These are phyloP conservation scores for Botrytis fragariae DNA, from an alignment of 2,329 filamentous ascomycete genomes.

Conservation along the genomic window DNA sequence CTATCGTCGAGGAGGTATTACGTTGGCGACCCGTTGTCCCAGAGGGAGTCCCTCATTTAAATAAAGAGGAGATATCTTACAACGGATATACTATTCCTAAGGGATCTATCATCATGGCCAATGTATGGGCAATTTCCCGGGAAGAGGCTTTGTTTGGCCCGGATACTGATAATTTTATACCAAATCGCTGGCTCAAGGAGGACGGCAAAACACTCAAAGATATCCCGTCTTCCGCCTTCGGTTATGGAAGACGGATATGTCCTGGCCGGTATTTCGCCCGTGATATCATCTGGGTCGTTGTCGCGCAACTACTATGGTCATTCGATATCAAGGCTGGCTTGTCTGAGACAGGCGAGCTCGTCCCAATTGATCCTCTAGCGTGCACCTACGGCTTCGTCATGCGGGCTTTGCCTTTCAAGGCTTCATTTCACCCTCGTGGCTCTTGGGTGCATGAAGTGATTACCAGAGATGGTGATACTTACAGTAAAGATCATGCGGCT, in stretches of 20 bases:
- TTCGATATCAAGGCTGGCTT: conserved; percentile 13
- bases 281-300: conserved; percentile 10
- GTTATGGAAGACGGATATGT: not conserved
- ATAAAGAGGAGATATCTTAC: conserved; percentile 54
- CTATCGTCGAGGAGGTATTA: conserved; percentile 23
- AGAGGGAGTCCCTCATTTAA: conserved; percentile 46
- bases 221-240: not conserved
- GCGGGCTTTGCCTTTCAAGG: conserved; percentile 1
- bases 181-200: not conserved
- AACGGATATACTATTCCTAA: conserved; percentile 55
- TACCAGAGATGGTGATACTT: conserved; percentile 7
- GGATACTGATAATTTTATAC: not conserved
- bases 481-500: conserved; percentile 2
- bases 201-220: conserved; percentile 12
- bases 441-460: conserved; percentile 4
- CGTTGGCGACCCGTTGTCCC: conserved; percentile 45
- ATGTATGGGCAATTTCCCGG: conserved; percentile 6
- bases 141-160: conserved; percentile 6
- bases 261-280: conserved; percentile 1
- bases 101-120: conserved; percentile 5
- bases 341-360: conserved; percentile 1
- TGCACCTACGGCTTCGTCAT: conserved; percentile 3
- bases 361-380: not conserved
- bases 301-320: conserved; percentile 6
- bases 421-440: conserved; percentile 4